Base-by-base conservation (phyloP, 225 moss, liverwort and hornwort species). In the Climacium dendroides region DNA sequence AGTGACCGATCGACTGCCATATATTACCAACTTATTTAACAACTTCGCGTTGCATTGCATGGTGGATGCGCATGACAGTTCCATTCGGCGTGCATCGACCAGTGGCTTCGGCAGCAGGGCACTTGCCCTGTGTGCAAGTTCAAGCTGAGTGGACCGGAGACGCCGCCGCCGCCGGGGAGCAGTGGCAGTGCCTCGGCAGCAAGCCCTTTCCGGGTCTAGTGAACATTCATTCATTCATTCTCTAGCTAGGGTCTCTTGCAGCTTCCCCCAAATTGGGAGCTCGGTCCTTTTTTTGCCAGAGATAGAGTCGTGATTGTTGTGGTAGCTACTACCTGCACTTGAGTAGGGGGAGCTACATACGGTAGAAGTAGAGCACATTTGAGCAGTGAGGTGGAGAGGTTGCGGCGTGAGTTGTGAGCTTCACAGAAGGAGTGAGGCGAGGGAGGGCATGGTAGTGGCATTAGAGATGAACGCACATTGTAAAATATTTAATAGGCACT, bases 101-200 rank as follows among this genome's bases (percentile, higher is more conserved):
- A 91, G 85, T 95, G 94, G 95, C 89, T 94, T 79, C 84, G 92
- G 77, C 95, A 94, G 78, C 92, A 95, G 81, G 94, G 90, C 54
- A 95, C 94, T 63, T 95, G 95, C 85, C 95, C 94, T 11, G 94
- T 95, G 13, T 95, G 95, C 89, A 95, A 94, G 87, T 95, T 93
- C 79, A 90, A 88, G 83, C 90, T 95, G 37, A 91, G 85, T 53
- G 87, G 87, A 71, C 89, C 93, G 8, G 95, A 93, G 35, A 87
- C 92, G 64, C 87, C 91, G 2, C 89, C 77, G 52, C 35, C 80
- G 19, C 45, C 78, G 54, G 61, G 70, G 69, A 89, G 85, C 83
- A 87, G 60, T 29, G 80, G 59, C 76, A 81, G 39, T 43, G 52
- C 69, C 54, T 78, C 90, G 24, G 76, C 78, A 17, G 85, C 81